These are phyloP conservation scores for Bruguiera parviflora DNA, from an alignment of 345 rosid species.

Conservation along the genomic window DNA sequence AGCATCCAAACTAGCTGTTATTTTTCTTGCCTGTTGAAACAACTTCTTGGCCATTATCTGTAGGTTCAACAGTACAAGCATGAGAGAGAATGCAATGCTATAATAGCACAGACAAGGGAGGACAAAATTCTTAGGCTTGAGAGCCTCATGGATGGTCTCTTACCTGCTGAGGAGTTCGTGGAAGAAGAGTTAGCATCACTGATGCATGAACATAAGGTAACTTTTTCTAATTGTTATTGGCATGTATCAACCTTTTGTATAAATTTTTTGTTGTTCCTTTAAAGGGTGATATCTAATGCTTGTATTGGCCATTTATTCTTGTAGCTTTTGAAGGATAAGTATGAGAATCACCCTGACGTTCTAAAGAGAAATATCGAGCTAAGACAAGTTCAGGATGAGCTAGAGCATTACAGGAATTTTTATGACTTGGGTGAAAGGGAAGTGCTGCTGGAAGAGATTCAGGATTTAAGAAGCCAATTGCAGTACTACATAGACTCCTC, in stretches of 20 bases:
- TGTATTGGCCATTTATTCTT: not conserved
- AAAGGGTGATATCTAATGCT: too few relatives aligned
- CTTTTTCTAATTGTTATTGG: constrained; percentile 5
- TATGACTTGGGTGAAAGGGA: constrained; percentile 85
- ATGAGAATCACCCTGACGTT: constrained; percentile 89
- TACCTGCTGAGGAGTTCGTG: constrained; percentile 80
- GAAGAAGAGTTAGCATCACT: constrained; percentile 81
- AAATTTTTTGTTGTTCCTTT: too few relatives aligned
- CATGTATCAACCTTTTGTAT: constrained; percentile 20
- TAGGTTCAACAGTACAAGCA: constrained; percentile 99
- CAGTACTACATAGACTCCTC: constrained; percentile 74
- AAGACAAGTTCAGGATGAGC: constrained; percentile 75
- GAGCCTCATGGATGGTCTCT: constrained; percentile 95
- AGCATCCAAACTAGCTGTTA: constrained; percentile 5
- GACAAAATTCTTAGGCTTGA: constrained; percentile 91
- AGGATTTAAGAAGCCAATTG: constrained; percentile 79
- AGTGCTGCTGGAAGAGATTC: constrained; percentile 88
- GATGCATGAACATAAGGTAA: constrained; percentile 73
- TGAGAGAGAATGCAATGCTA: constrained; percentile 93
- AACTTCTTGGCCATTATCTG: constrained; percentile 19
- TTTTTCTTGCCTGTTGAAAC: constrained; percentile 10
- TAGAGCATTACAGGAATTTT: constrained; percentile 72
- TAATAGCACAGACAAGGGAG: constrained; percentile 85
- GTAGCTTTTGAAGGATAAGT: constrained; percentile 91
- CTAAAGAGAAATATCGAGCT: constrained; percentile 65